Evolutionary conservation across 1,284 basidiomycete genomes (phyloP).

Genomic region (Papiliotrema flavescens): DNA sequence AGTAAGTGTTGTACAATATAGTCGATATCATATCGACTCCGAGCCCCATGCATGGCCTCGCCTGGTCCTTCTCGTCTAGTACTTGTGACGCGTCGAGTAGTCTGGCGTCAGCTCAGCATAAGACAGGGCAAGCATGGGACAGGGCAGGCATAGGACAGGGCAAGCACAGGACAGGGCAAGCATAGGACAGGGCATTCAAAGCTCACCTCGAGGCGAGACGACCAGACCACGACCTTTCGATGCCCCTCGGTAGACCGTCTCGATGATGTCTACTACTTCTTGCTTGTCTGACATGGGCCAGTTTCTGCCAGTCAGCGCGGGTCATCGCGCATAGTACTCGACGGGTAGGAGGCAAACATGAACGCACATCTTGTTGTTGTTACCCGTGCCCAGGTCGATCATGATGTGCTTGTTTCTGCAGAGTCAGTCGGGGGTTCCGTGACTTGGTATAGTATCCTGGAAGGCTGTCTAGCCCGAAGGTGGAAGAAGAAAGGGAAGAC

Average conservation of each 20-base stretch:
- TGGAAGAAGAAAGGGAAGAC: slow-evolving; percentile 22
- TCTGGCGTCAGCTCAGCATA: slow-evolving; percentile 23
- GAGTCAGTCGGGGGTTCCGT: slow-evolving; percentile 3
- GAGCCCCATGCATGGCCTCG: too few relatives aligned
- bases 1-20: too few relatives aligned
- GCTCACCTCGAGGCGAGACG: slow-evolving; percentile 87
- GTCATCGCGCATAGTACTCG: too few relatives aligned
- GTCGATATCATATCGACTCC: too few relatives aligned
- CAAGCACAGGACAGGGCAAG: too few relatives aligned
- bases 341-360: not conserved
- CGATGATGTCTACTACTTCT: slow-evolving; percentile 96
- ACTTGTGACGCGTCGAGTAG: slow-evolving; percentile 50
- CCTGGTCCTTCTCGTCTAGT: too few relatives aligned
- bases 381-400: slow-evolving; percentile 98
- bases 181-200: too few relatives aligned
- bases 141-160: too few relatives aligned
- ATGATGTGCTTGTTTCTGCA: slow-evolving; percentile 97
- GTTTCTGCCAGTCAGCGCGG: slow-evolving; percentile 58
- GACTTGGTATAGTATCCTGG: not conserved
- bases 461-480: not conserved
- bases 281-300: slow-evolving; percentile 98
- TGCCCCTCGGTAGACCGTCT: slow-evolving; percentile 96
- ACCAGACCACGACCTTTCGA: slow-evolving; percentile 98
- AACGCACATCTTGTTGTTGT: slow-evolving; percentile 97
- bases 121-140: not conserved